Evolutionary conservation across 2,329 filamentous ascomycete genomes (phyloP), one percentile per base, ranked within the genome.

Genomic region (Fonsecaea erecta): DNA sequence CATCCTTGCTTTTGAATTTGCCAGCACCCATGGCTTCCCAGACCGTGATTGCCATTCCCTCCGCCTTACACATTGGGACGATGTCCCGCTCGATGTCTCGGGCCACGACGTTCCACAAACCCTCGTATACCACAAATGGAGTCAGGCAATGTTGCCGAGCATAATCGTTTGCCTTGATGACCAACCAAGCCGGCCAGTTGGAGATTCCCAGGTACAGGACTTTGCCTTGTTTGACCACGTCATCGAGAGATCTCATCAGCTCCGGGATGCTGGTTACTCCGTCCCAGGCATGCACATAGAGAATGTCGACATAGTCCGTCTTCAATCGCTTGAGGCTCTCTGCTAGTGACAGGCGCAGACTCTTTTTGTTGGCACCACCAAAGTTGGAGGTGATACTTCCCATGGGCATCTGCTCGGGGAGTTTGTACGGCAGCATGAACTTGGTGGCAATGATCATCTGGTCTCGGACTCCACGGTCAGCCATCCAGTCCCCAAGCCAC

Each of bases 11-110:
- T 74, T 83, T 81, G 74, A 85, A 82, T 62, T 77, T 77, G 46
- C 84, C 84, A 61, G 80, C 78, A 43, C 83, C 84, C 14, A 87
- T 77, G 1, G 80, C 74, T 14, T 82, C 83, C 82, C 83, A 86
- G 0, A 85, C 85, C 0, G 81, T 82, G 9, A 88, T 74, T 0
- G 80, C 86, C 84, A 89, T 88, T 34, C 87, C 87, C 71, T 90
- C 85, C 21, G 81, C 79, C 46, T 80, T 80, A 37, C 77, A 80
- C 88, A 90, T 90, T 43, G 86, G 87, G 37, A 90, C 81, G 70
- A 90, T 87, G n/a, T 90, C 87, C 28, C 86, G 82, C 77, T 90
- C 87, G 57, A 90, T 85, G 74, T 92, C 89, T 32, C 89, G 84
- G 51, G 85, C 81, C 1, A 79, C 81, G 14, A 83, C 81, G 34